These are phyloP conservation scores for Clathrospora elynae DNA, from an alignment of 2,329 filamentous ascomycete genomes.

Conservation along the genomic window DNA sequence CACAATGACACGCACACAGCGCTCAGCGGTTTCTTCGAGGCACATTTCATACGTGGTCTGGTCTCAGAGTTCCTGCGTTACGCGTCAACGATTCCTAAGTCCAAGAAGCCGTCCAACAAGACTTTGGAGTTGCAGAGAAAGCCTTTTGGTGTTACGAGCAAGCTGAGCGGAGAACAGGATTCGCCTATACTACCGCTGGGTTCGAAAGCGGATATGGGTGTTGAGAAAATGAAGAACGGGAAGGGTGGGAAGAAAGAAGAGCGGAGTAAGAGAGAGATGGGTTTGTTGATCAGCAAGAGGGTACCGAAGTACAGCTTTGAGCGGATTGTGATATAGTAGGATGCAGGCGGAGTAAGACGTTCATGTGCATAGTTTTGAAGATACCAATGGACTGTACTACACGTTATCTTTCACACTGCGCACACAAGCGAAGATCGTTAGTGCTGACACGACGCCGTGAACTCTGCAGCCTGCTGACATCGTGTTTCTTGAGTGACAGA, in stretches of 20 bases:
- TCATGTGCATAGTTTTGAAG: slow-evolving; percentile 9
- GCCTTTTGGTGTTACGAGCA: slow-evolving; percentile 51
- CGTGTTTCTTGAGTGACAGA: too few relatives aligned
- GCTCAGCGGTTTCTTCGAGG: slow-evolving; percentile 73
- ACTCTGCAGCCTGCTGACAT: too few relatives aligned
- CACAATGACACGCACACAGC: slow-evolving; percentile 72
- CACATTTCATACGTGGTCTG: slow-evolving; percentile 66
- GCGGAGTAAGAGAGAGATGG: slow-evolving; percentile 74
- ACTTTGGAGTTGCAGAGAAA: slow-evolving; percentile 52
- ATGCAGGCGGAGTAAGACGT: neutral
- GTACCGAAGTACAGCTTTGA: slow-evolving; percentile 85
- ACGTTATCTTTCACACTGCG: too few relatives aligned
- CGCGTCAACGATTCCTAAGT: slow-evolving; percentile 35
- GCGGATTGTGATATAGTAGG: slow-evolving; percentile 57
- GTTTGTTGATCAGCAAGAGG: slow-evolving; percentile 76
- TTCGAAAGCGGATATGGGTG: slow-evolving; percentile 62
- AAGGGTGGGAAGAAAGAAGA: slow-evolving; percentile 71
- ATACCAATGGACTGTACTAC: too few relatives aligned
- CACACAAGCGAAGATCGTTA: too few relatives aligned
- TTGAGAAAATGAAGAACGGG: slow-evolving; percentile 61
- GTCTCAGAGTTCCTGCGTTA: slow-evolving; percentile 71
- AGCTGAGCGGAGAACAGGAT: slow-evolving; percentile 45
- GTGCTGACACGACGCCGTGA: too few relatives aligned
- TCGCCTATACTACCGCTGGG: slow-evolving; percentile 70
- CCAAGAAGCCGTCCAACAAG: slow-evolving; percentile 39